These are phyloP conservation scores for Suillus subalutaceus DNA, from an alignment of 768 basidiomycete genomes.

Conservation along the genomic window DNA sequence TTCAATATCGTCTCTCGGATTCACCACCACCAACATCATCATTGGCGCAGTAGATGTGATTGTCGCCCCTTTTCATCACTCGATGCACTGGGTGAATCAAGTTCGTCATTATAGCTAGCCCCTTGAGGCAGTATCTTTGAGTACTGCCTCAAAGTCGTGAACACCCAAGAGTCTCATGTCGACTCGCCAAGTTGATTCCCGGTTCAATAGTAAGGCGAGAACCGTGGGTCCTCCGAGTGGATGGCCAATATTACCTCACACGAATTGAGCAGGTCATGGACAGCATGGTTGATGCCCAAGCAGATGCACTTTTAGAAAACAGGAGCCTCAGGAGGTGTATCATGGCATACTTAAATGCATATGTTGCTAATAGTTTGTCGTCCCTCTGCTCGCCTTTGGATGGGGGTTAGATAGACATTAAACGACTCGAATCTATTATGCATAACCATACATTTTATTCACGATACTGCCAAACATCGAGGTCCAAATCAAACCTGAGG, in stretches of 20 bases:
- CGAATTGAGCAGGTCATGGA: neutral
- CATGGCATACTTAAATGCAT: neutral
- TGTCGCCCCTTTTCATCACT: no score
- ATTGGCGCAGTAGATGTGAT: neutral
- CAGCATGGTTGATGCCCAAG: neutral
- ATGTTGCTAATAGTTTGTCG: neutral
- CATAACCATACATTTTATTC: neutral
- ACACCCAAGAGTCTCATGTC: neutral
- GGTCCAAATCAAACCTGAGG: conserved; percentile 47
- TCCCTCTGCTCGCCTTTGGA: neutral
- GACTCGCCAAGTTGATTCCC: no score
- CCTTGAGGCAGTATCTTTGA: no score
- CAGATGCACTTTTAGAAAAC: neutral
- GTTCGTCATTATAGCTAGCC: no score
- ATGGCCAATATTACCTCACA: neutral
- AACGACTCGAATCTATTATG: neutral
- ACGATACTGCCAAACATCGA: neutral
- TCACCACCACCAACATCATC: neutral
- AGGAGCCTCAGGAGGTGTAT: neutral
- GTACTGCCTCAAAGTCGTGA: no score
- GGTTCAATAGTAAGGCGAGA: neutral
- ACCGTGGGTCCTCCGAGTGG: no score
- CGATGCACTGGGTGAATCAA: no score
- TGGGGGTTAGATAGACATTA: neutral
- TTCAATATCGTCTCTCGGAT: no score